Base-by-base conservation (phyloP, 2,329 filamentous ascomycete genomes). In the Diplodia mutila region DNA sequence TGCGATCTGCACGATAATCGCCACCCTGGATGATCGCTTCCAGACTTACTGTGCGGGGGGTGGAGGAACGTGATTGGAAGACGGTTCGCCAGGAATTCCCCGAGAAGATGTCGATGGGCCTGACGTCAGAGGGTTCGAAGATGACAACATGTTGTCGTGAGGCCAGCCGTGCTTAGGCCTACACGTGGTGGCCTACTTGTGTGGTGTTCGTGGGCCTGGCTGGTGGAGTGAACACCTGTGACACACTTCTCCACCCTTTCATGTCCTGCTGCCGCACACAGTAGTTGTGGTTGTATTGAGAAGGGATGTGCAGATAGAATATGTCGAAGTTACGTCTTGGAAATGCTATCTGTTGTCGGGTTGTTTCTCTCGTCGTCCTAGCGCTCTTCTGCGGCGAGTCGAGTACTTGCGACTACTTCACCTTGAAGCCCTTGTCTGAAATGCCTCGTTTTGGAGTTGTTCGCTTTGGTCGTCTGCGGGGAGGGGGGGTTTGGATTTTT, bases 1-100 rank as follows among this genome's bases (percentile, higher is more conserved):
- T 37, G 7, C 9, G 59, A 63, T 63, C 57, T 51, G 46, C 42
- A 48, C 16, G 57, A 61, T 23, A 61, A 34, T 61, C 57, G 57
- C 42, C 42, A 61, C 57, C 12, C 34, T 37, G 34, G 34, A 12
- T 3, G 34, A 37, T 37, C 34, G 8, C 34, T 9, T 27, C 3
- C 42, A 8, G 39, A 27, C 39, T 32, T 11, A 12, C 32, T 11
- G 29, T 12, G 57, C 27, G 29, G 18, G 39, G 25, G 23, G 37
- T 6, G 42, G 25, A 49, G 42, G 27, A 51, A 8, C 42, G 48
- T 12, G 23, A 12, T 34, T 49, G 12, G 25, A 14, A 29, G 39
- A 29, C 3, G 6, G 14, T 16, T 18, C 27, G 9, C 25, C 6
- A 23, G 25, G 11, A 34, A 21, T 3, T 29, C 8, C 42, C 42